These are phyloP conservation scores for Dipteronia dyeriana DNA, from an alignment of 345 rosid species.

Conservation along the genomic window DNA sequence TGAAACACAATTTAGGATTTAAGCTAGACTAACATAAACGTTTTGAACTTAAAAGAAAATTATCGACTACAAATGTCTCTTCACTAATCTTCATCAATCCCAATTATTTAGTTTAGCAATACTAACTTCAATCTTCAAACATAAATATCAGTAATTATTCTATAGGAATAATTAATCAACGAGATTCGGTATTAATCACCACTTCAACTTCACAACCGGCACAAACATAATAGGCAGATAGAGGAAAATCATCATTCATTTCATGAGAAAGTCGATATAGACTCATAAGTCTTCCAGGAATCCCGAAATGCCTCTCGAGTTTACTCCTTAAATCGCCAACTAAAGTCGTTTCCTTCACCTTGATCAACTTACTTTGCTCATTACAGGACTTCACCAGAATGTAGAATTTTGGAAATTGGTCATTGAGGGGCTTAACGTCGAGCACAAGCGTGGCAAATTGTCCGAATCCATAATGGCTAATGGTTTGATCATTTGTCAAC, in stretches of 20 bases:
- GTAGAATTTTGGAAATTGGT: not conserved
- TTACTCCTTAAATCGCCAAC: not conserved
- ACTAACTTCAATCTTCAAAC: no score
- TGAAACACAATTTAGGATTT: no score
- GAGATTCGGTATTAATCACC: not conserved
- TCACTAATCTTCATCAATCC: no score
- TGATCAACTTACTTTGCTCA: not conserved
- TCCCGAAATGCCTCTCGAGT: not conserved
- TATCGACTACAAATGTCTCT: no score
- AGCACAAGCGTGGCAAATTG: not conserved
- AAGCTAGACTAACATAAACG: no score
- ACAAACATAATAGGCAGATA: not conserved
- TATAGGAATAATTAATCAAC: no score
- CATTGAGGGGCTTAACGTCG: not conserved
- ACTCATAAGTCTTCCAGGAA: no score
- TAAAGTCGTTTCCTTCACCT: not conserved
- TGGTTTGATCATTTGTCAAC: not conserved
- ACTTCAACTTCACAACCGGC: not conserved
- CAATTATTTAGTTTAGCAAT: no score
- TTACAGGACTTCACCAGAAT: not conserved
- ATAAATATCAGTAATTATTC: no score
- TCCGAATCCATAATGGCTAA: not conserved
- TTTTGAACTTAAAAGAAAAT: no score
- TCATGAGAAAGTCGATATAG: not conserved
- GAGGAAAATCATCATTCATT: not conserved